Percentiles rank a stretch among this genome's conserved stretches.
These are phyloP conservation scores for Tremella yokohamensis DNA, from an alignment of 768 basidiomycete species.

Conservation along the genomic window DNA sequence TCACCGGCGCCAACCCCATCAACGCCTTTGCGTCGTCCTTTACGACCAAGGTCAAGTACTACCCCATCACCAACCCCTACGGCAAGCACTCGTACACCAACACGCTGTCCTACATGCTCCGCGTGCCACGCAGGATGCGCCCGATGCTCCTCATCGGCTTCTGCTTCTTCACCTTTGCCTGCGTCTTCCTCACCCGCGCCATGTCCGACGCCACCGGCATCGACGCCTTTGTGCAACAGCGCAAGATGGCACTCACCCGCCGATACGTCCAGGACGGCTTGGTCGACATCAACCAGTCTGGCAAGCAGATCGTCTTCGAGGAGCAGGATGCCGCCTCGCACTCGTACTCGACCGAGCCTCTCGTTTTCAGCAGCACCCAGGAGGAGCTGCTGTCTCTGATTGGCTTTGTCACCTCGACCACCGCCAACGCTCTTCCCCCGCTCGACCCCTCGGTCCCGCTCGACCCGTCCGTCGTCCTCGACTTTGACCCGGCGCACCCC, in stretches of 20 bases:
- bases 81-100: constrained; percentile 28
- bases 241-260: constrained; percentile 9
- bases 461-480: constrained; percentile 43
- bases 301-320: constrained; percentile 13
- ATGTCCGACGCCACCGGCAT: constrained; percentile 15
- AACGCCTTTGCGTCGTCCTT: constrained; percentile 17
- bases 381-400: constrained; percentile 45
- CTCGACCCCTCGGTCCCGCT: constrained; percentile 39
- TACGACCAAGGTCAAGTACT: constrained; percentile 19
- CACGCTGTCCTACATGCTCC: constrained; percentile 38
- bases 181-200: constrained; percentile 28
- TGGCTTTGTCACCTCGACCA: constrained; percentile 48
- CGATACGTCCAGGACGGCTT: constrained; percentile 14
- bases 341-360: neutral
- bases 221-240: constrained; percentile 18
- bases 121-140: constrained; percentile 44
- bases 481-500: constrained; percentile 48
- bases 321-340: constrained; percentile 3
- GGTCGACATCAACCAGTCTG: constrained; percentile 11
- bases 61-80: constrained; percentile 26
- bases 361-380: constrained; percentile 21
- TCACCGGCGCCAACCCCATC: constrained; percentile 3
- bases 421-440: constrained; percentile 44
- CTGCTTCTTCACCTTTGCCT: constrained; percentile 28
- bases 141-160: constrained; percentile 30